Evolutionary conservation across 1,139 yeast species (phyloP).

Genomic region (Candida tunisiensis): DNA sequence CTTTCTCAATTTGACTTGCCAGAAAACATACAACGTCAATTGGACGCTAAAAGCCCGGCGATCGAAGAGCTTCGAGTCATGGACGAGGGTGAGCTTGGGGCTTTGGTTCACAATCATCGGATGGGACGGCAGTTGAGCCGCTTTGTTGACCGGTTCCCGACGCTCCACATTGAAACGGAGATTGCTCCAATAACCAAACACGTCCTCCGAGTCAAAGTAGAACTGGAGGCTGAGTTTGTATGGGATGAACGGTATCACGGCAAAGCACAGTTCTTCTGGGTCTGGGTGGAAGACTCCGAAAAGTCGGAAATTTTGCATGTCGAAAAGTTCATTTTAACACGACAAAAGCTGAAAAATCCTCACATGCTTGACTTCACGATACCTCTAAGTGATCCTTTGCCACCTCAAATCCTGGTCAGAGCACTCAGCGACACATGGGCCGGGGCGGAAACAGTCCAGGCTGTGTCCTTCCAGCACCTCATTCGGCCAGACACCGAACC

Average conservation of each 20-base stretch:
- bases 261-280: conserved; percentile 77
- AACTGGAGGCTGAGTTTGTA: conserved; percentile 53
- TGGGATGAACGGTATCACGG: conserved; percentile 85
- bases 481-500: conserved; percentile 83
- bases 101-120: conserved; percentile 62
- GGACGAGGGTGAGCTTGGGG: conserved; percentile 68
- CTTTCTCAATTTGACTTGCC: conserved; percentile 74
- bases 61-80: conserved; percentile 62
- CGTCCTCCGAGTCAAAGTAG: conserved; percentile 68
- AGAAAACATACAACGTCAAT: conserved; percentile 40
- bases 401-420: conserved; percentile 70
- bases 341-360: conserved; percentile 33
- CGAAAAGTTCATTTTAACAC: conserved; percentile 61
- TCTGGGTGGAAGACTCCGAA: conserved; percentile 69
- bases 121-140: conserved; percentile 52
- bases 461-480: conserved; percentile 80
- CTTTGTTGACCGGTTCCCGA: conserved; percentile 59
- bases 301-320: conserved; percentile 55
- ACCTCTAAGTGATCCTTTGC: conserved; percentile 76
- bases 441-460: conserved; percentile 63
- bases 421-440: conserved; percentile 79
- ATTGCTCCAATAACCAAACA: conserved; percentile 82
- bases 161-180: conserved; percentile 45
- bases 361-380: conserved; percentile 87
- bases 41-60: conserved; percentile 48